phyloP scores from a whole-genome alignment of 2,329 filamentous ascomycete genomes.

The Colletotrichum tropicicola region DNA sequence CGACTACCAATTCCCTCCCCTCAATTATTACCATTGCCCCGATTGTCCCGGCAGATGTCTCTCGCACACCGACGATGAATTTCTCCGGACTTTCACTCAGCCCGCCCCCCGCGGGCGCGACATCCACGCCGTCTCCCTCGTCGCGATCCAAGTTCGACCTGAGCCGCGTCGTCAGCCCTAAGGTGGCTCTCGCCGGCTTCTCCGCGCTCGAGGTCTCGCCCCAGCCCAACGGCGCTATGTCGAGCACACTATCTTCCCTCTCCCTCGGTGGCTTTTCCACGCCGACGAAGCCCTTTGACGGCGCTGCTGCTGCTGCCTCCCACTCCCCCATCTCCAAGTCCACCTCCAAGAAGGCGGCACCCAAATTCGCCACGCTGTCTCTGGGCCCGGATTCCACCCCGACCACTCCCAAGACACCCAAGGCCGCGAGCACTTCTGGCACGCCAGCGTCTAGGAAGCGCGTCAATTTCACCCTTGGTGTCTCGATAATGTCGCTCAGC shows the following conservation, averaged over 20 bases:
- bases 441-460: slow-evolving; percentile 4
- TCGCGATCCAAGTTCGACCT: background rate
- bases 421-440: slow-evolving; percentile 5
- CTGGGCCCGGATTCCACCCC: background rate
- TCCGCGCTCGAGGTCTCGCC: background rate
- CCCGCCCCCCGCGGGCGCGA: background rate
- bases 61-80: background rate
- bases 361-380: slow-evolving; percentile 1
- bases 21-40: background rate
- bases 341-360: slow-evolving; percentile 15
- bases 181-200: slow-evolving; percentile 4
- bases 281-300: slow-evolving; percentile 24
- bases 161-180: background rate
- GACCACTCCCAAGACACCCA: background rate
- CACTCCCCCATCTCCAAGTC: slow-evolving; percentile 11
- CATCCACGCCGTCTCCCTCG: background rate
- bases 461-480: background rate
- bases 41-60: background rate
- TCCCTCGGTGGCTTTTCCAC: slow-evolving; percentile 11
- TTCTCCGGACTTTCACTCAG: background rate
- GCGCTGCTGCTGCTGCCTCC: background rate
- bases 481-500: background rate
- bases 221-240: background rate
- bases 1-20: background rate
- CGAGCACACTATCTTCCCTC: background rate